Percentiles rank a stretch among this genome's conserved stretches.
phyloP scores from a whole-genome alignment of 305 asterid species.

The Fraxinus albicans region DNA sequence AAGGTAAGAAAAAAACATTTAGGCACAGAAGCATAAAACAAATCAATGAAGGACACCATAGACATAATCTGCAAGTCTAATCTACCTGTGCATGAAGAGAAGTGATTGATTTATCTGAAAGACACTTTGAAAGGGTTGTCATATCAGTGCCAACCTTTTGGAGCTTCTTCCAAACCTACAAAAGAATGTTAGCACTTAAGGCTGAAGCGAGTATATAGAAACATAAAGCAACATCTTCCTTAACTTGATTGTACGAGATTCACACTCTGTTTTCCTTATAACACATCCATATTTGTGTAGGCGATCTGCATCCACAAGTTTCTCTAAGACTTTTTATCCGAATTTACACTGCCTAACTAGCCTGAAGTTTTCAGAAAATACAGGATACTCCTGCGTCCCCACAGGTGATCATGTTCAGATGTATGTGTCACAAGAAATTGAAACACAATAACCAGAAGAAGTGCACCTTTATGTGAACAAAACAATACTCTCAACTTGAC shows the following conservation, averaged over 20 bases:
- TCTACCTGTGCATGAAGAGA: not conserved
- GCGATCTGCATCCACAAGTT: slow-evolving; percentile 1
- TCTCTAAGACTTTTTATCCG: not conserved
- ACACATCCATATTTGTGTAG: not conserved
- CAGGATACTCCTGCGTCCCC: not conserved
- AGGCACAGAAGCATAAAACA: not conserved
- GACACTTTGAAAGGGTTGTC: slow-evolving; percentile 6
- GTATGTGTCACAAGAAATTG: not conserved
- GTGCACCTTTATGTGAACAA: not conserved
- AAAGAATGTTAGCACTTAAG: not conserved
- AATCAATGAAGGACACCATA: not conserved
- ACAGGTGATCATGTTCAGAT: not conserved
- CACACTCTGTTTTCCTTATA: not conserved
- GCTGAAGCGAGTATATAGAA: not conserved
- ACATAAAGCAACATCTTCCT: not conserved
- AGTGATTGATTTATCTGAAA: not conserved
- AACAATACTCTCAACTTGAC: not conserved
- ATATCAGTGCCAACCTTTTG: not conserved
- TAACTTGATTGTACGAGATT: not conserved
- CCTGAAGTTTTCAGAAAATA: not conserved
- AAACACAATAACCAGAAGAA: not conserved
- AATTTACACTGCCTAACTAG: not conserved
- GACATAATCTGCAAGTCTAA: not conserved
- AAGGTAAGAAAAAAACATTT: not conserved
- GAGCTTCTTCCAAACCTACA: slow-evolving; percentile 10